phyloP scores from a whole-genome alignment of 2,329 filamentous ascomycete species.

The Cladorrhinum sp. region DNA sequence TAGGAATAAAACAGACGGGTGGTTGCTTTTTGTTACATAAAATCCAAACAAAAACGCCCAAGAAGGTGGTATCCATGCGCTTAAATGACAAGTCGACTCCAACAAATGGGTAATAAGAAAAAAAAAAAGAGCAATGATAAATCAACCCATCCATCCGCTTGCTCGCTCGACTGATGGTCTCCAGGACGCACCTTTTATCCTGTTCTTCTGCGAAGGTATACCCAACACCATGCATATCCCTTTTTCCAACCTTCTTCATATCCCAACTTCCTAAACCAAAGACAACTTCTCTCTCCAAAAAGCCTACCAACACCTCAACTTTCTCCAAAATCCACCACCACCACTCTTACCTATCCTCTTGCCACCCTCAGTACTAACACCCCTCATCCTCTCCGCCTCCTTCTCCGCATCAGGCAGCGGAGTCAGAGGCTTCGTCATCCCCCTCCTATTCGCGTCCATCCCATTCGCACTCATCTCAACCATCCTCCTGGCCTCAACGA shows the following conservation, averaged over 20 bases:
- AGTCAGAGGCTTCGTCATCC: conserved; percentile 57
- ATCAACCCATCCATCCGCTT: not conserved
- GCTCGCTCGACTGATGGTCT: not conserved
- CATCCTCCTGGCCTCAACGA: conserved; percentile 54
- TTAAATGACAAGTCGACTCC: not conserved
- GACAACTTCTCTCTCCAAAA: not conserved
- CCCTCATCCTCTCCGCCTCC: conserved; percentile 41
- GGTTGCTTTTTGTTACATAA: not conserved
- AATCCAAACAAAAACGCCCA: conserved; percentile 5
- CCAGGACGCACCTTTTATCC: not conserved
- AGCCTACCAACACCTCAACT: conserved; percentile 52
- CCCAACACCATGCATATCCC: not conserved
- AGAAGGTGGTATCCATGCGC: conserved; percentile 6
- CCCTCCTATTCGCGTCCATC: conserved; percentile 44
- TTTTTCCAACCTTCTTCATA: not conserved
- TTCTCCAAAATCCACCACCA: conserved; percentile 56
- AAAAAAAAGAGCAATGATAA: not conserved
- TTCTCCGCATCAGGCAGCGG: conserved; percentile 44
- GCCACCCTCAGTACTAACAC: conserved; percentile 42
- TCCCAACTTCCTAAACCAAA: not conserved
- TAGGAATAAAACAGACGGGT: not conserved
- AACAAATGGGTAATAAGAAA: not conserved
- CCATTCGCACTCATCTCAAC: conserved; percentile 44
- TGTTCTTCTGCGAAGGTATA: not conserved
- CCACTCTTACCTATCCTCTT: conserved; percentile 41